phyloP scores from a whole-genome alignment of 2,329 filamentous ascomycete genomes.

The Colletotrichum destructivum region DNA sequence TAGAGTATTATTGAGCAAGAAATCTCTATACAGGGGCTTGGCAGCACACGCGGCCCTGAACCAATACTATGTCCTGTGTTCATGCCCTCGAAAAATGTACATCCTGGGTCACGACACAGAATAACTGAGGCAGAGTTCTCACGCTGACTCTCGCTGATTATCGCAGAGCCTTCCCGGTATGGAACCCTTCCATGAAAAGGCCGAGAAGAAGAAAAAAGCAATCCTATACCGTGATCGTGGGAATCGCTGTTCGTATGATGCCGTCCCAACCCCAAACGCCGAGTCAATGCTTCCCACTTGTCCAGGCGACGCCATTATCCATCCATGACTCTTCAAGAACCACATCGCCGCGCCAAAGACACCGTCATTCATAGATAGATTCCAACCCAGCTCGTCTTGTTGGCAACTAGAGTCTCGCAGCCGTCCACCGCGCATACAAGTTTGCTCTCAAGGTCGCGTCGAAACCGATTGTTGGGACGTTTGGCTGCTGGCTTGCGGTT shows the following conservation, averaged over 20 bases:
- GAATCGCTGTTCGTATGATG: conserved; percentile 27
- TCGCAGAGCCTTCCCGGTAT: background rate
- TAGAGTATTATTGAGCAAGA: background rate
- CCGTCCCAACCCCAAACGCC: conserved; percentile 40
- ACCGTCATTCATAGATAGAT: conserved; percentile 65
- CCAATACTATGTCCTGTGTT: conserved; percentile 15
- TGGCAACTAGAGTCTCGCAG: conserved; percentile 67
- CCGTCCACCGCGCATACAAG: conserved; percentile 70
- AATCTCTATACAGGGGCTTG: conserved; percentile 9
- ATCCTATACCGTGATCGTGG: conserved; percentile 36
- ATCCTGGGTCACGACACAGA: background rate
- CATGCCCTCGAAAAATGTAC: conserved; percentile 12
- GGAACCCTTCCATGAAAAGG: background rate
- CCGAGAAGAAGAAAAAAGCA: conserved; percentile 16
- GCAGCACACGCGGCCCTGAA: background rate
- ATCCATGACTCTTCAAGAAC: conserved; percentile 57
- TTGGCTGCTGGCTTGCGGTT: conserved; percentile 62
- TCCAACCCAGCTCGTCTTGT: conserved; percentile 73
- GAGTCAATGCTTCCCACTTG: conserved; percentile 34
- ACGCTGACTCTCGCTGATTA: background rate
- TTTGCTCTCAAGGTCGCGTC: conserved; percentile 46
- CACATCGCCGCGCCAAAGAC: conserved; percentile 48
- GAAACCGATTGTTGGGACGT: conserved; percentile 44
- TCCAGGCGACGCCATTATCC: conserved; percentile 33
- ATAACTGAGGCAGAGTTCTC: background rate